Base-by-base conservation (phyloP, 169 alveolate genomes). In the Neospora caninum region DNA sequence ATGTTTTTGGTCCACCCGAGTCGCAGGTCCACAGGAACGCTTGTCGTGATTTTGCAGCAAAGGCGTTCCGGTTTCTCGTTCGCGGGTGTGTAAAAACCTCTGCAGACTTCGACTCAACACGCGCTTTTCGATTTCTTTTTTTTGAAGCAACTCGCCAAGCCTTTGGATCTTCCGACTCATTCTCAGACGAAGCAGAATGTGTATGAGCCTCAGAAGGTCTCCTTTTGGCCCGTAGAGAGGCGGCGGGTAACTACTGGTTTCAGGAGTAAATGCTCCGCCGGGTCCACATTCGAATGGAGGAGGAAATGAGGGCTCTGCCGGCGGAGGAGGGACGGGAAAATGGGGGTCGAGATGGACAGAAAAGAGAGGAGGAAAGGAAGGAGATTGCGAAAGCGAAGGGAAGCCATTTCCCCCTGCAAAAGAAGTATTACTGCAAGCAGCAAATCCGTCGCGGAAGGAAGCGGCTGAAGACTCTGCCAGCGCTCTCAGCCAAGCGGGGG, bases 241-340 rank as follows among this genome's bases (percentile, higher is more conserved):
- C 7, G 86, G 86, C 27, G 86, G 86, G n/a, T 78, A 78, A 20
- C 73, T 64, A 29, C 73, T 64, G 73, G 13, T 78, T 78, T 16
- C 86, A 13, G 49, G 10, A n/a, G 86, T 25, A 20, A 6, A 9
- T 22, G 27, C 86, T 4, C 29, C 86, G 9, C 86, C 86, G 13
- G 86, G 45, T 18, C 49, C 86, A 38, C 86, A 78, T 16, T n/a
- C 86, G 45, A 78, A 43, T 25, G 86, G 49, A 18, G 86, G 86
- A 78, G 86, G 86, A 38, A 78, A 78, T 16, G 86, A 78, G 45
- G 86, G 86, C 31, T 78, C 86, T n/a, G 41, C 13, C 45, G 86
- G 86, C 86, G 86, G 86, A 16, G 86, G 86, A n/a, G 42, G 86
- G 39, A 78, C 42, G 49, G 86, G 49, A 7, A 38, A 36, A n/a